phyloP scores from a whole-genome alignment of 345 rosid genomes.

The Barbarea vulgaris region DNA sequence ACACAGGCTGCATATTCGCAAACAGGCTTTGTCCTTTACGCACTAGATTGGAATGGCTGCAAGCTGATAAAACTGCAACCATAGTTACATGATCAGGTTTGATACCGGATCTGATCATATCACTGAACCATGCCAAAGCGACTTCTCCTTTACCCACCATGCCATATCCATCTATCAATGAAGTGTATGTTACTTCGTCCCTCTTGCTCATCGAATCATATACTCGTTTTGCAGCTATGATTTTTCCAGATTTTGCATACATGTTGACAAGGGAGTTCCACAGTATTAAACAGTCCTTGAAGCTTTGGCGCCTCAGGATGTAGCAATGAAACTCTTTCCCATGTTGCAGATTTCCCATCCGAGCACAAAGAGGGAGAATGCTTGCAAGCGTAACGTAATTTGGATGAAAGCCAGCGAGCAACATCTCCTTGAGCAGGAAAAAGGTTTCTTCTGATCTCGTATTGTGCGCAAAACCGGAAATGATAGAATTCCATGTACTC shows the following conservation, averaged over 20 bases:
- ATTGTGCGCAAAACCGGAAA: slow-evolving; percentile 59
- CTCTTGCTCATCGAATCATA: slow-evolving; percentile 59
- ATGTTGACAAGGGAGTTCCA: slow-evolving; percentile 78
- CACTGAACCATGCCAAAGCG: slow-evolving; percentile 54
- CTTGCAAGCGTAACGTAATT: slow-evolving; percentile 73
- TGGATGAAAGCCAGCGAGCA: slow-evolving; percentile 59
- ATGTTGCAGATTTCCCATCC: slow-evolving; percentile 65
- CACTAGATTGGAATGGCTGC: slow-evolving; percentile 75
- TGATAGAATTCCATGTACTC: slow-evolving; percentile 74
- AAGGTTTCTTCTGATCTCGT: slow-evolving; percentile 57
- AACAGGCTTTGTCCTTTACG: slow-evolving; percentile 57
- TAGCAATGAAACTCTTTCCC: slow-evolving; percentile 82
- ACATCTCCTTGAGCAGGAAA: slow-evolving; percentile 59
- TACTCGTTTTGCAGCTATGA: slow-evolving; percentile 53
- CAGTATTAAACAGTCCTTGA: slow-evolving; percentile 46
- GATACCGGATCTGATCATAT: slow-evolving; percentile 54
- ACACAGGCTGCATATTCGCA: slow-evolving; percentile 47
- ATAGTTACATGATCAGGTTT: slow-evolving; percentile 76
- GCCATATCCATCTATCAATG: slow-evolving; percentile 73
- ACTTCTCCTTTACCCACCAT: slow-evolving; percentile 57
- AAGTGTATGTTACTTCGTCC: slow-evolving; percentile 81
- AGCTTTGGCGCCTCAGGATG: slow-evolving; percentile 52
- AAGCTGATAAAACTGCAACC: slow-evolving; percentile 84
- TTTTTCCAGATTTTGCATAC: slow-evolving; percentile 72
- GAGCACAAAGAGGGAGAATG: slow-evolving; percentile 69